Evolutionary conservation across 805 yeast genomes (phyloP).

Genomic region (Cyberlindnera americana): DNA sequence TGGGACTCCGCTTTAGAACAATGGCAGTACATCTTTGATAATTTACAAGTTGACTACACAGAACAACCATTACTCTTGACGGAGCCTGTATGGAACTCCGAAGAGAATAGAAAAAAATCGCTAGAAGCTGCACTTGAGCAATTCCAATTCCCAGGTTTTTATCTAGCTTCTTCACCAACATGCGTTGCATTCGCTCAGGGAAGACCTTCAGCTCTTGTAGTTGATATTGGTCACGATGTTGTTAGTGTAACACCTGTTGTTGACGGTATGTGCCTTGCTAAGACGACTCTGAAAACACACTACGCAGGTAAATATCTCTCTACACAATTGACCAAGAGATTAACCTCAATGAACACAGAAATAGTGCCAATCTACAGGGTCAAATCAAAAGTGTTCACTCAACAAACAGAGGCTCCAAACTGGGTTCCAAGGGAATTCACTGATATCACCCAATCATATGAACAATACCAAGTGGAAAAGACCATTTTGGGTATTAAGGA

Average conservation of each 20-base stretch:
- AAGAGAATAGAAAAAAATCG: constrained; percentile 60
- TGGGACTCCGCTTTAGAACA: constrained; percentile 86
- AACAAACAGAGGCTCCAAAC: constrained; percentile 32
- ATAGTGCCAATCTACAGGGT: constrained; percentile 49
- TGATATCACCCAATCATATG: constrained; percentile 39
- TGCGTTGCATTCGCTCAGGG: constrained; percentile 88
- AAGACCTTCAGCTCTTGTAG: constrained; percentile 80
- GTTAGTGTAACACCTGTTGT: constrained; percentile 76
- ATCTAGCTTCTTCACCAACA: constrained; percentile 77
- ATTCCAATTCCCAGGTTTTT: constrained; percentile 74
- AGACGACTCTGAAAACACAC: constrained; percentile 65
- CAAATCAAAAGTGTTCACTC: constrained; percentile 38
- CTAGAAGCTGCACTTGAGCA: constrained; percentile 70
- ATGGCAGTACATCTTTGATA: constrained; percentile 58
- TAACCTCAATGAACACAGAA: constrained; percentile 33
- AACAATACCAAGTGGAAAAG: constrained; percentile 51
- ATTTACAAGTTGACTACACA: constrained; percentile 47
- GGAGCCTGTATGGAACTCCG: constrained; percentile 83
- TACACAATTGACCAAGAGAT: constrained; percentile 45
- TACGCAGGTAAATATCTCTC: constrained; percentile 69
- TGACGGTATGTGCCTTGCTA: constrained; percentile 74
- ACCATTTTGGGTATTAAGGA: constrained; percentile 76
- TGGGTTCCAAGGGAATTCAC: constrained; percentile 24
- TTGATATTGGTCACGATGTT: constrained; percentile 80
- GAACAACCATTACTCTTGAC: constrained; percentile 80